A percentile compares a stretch with the other conserved stretches of the same genome.
Evolutionary conservation across 805 yeast species (phyloP).

Genomic region (Tetrapisispora phaffii): DNA sequence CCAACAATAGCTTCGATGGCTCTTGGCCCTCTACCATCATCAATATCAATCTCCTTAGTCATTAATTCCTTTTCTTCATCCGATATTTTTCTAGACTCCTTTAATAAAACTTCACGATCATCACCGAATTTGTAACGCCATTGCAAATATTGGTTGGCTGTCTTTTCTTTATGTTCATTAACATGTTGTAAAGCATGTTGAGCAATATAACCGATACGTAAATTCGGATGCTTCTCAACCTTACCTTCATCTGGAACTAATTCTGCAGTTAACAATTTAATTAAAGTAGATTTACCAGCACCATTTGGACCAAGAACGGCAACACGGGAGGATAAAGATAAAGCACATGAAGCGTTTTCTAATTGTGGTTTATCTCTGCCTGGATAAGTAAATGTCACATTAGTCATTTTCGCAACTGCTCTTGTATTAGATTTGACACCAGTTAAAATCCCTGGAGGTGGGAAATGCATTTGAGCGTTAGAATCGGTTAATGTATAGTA

Average conservation of each 20-base stretch:
- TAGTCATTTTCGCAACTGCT: conserved; percentile 79
- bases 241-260: conserved; percentile 75
- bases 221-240: conserved; percentile 95
- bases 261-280: conserved; percentile 89
- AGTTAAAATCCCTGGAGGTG: conserved; percentile 94
- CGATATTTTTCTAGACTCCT: conserved; percentile 83
- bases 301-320: conserved; percentile 97
- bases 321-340: conserved; percentile 90
- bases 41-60: conserved; percentile 67
- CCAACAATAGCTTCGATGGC: conserved; percentile 91
- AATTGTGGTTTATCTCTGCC: conserved; percentile 81
- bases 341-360: conserved; percentile 71
- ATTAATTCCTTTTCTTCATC: conserved; percentile 63
- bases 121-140: conserved; percentile 98
- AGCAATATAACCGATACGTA: conserved; percentile 97
- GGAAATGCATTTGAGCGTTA: conserved; percentile 93
- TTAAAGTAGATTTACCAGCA: conserved; percentile 96
- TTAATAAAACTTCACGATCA: conserved; percentile 90
- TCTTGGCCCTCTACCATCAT: conserved; percentile 83
- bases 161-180: conserved; percentile 92
- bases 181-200: conserved; percentile 98
- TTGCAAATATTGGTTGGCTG: conserved; percentile 94
- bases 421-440: conserved; percentile 94
- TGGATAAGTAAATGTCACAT: conserved; percentile 84
- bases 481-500: conserved; percentile 90